Evolutionary conservation across 441 rosid species (phyloP).

Genomic region (Croton laevigatus): DNA sequence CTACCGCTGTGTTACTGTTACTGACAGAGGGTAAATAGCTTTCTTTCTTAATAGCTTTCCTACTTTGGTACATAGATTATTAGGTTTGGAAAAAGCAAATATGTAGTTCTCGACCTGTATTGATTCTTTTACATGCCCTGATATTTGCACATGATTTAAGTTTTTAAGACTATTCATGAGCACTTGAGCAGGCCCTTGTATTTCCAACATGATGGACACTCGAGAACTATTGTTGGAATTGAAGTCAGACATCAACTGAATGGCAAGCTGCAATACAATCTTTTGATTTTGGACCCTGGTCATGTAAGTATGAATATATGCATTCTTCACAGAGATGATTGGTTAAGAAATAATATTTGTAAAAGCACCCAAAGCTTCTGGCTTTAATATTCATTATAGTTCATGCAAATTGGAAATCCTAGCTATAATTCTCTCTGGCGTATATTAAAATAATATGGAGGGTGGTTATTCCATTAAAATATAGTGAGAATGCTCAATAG

Average conservation of each 20-base stretch:
- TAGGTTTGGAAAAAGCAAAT: not conserved
- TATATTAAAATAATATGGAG: too few species aligned
- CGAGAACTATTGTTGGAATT: slow-evolving; percentile 75
- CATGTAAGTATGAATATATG: slow-evolving; percentile 42
- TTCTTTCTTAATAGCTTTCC: slow-evolving; percentile 9
- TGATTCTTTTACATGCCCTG: not conserved
- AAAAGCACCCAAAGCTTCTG: too few species aligned
- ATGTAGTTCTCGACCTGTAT: not conserved
- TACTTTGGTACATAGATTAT: slow-evolving; percentile 2
- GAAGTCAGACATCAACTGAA: slow-evolving; percentile 46
- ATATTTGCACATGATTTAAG: slow-evolving; percentile 8
- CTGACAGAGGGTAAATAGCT: slow-evolving; percentile 47
- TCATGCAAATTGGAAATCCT: not conserved
- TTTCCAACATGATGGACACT: slow-evolving; percentile 87
- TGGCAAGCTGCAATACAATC: slow-evolving; percentile 46
- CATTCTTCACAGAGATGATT: not conserved
- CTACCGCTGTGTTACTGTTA: slow-evolving; percentile 37
- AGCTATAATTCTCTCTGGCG: not conserved
- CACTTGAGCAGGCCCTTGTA: slow-evolving; percentile 68
- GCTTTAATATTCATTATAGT: not conserved
- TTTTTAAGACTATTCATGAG: slow-evolving; percentile 23
- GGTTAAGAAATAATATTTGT: not conserved
- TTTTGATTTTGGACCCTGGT: slow-evolving; percentile 69
- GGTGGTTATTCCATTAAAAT: too few species aligned
- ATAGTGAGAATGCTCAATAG: too few species aligned